These are phyloP conservation scores for Fusarium sp. DNA, from an alignment of 2,329 filamentous ascomycete species.

Conservation along the genomic window DNA sequence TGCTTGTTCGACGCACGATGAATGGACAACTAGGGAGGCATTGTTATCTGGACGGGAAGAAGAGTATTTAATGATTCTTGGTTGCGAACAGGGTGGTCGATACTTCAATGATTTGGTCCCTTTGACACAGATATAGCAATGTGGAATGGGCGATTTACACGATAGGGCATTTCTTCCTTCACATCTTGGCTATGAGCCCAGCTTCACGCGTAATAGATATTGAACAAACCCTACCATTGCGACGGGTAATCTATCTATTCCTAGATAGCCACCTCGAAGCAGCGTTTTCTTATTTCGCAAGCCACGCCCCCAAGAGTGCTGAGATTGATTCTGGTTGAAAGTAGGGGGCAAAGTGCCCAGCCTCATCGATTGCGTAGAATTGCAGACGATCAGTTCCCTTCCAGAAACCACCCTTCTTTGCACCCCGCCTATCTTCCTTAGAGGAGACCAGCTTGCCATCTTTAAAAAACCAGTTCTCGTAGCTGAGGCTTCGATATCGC, in stretches of 20 bases:
- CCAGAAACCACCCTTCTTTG: slow-evolving; percentile 13
- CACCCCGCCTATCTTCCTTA: neutral
- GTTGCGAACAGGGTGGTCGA: neutral
- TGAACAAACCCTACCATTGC: too few species aligned
- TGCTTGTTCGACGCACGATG: neutral
- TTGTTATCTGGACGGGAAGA: neutral
- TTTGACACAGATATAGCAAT: neutral
- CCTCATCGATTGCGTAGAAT: slow-evolving; percentile 27
- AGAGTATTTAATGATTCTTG: neutral
- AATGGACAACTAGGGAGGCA: neutral
- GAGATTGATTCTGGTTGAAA: neutral
- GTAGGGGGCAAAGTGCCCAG: slow-evolving; percentile 11
- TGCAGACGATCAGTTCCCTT: slow-evolving; percentile 22
- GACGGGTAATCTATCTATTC: too few species aligned
- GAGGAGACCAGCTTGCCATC: slow-evolving; percentile 3
- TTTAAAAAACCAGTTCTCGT: slow-evolving; percentile 11
- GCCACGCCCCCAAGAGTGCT: neutral
- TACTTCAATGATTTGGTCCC: neutral
- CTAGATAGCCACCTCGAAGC: neutral
- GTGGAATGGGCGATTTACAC: too few species aligned
- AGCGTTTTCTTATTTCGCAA: neutral
- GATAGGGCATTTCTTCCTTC: too few species aligned
- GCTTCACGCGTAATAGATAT: too few species aligned
- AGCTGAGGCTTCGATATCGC: neutral
- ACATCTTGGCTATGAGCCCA: too few species aligned